These are phyloP conservation scores for Epichloe sibirici DNA, from an alignment of 2,329 filamentous ascomycete species.

Conservation along the genomic window DNA sequence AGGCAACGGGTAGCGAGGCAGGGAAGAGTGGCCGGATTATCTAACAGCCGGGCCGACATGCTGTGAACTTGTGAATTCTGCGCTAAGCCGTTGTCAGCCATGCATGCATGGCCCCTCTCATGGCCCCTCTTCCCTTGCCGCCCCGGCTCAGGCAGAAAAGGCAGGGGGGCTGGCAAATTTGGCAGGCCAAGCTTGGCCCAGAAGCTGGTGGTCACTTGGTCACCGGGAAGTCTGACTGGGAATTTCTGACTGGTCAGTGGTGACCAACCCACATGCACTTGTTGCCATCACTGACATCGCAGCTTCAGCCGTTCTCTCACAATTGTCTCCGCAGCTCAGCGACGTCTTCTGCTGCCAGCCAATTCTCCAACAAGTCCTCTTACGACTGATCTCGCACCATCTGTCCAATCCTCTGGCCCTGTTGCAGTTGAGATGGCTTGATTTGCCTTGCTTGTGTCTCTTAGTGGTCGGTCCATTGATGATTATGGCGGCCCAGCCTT, in stretches of 20 bases:
- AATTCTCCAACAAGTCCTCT: not conserved
- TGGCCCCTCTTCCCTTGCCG: too few species aligned
- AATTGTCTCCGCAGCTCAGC: not conserved
- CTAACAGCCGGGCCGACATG: conserved; percentile 1
- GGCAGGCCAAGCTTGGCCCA: not conserved
- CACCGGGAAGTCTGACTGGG: too few species aligned
- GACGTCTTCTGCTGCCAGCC: not conserved
- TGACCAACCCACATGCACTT: not conserved
- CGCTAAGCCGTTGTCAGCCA: conserved; percentile 1
- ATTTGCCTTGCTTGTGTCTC: not conserved
- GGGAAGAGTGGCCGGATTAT: conserved; percentile 5
- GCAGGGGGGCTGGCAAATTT: not conserved
- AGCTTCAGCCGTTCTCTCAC: not conserved
- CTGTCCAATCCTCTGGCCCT: not conserved
- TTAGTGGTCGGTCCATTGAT: conserved; percentile 8
- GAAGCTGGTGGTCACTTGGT: too few species aligned
- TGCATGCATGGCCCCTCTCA: not conserved
- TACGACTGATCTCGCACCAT: not conserved
- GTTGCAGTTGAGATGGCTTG: conserved; percentile 6
- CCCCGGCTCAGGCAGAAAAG: not conserved
- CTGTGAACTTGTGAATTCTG: too few species aligned
- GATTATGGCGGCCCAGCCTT: conserved; percentile 31
- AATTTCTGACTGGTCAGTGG: too few species aligned
- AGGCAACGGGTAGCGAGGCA: conserved; percentile 19
- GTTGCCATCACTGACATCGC: not conserved